Conservation (phyloP, 192 early-diverging fungal genomes). For the Umbelopsis sp. region DNA sequence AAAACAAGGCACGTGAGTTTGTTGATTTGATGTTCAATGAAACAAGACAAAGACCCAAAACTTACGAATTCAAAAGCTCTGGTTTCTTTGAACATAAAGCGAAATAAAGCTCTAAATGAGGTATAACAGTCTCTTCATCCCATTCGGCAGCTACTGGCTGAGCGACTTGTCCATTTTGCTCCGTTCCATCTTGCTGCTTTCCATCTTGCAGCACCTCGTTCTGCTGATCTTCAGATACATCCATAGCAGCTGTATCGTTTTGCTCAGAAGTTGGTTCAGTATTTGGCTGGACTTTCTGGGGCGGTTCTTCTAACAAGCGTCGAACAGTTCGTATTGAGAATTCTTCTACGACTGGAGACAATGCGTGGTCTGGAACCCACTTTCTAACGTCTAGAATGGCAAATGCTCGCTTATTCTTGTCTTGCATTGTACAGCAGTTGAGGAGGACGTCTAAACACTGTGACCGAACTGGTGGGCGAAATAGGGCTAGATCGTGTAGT, state of each 20-base stretch:
- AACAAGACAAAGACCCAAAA: slow-evolving; percentile 9
- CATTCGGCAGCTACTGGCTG: slow-evolving; percentile 25
- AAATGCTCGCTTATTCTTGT: slow-evolving; percentile 51
- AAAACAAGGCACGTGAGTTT: background rate
- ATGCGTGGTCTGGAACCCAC: slow-evolving; percentile 61
- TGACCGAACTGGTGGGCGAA: slow-evolving; percentile 59
- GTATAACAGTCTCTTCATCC: slow-evolving; percentile 65
- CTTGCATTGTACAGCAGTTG: slow-evolving; percentile 49
- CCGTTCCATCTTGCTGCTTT: background rate
- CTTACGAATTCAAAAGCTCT: slow-evolving; percentile 66
- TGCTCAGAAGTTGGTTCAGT: background rate
- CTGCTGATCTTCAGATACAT: slow-evolving; percentile 28
- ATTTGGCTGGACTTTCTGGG: slow-evolving; percentile 19
- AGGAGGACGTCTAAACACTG: slow-evolving; percentile 59
- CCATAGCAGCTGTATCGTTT: background rate
- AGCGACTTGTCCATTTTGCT: slow-evolving; percentile 9
- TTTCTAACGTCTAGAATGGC: slow-evolving; percentile 64
- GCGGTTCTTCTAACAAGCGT: slow-evolving; percentile 20
- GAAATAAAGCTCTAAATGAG: slow-evolving; percentile 76
- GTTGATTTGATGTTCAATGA: background rate
- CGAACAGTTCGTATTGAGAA: slow-evolving; percentile 45
- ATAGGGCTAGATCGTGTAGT: slow-evolving; percentile 59
- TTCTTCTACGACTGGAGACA: slow-evolving; percentile 47
- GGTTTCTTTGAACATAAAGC: slow-evolving; percentile 75
- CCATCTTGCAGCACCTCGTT: background rate